Evolutionary conservation across 1,139 yeast species (phyloP).

Genomic region (Geotrichum histeridarum): DNA sequence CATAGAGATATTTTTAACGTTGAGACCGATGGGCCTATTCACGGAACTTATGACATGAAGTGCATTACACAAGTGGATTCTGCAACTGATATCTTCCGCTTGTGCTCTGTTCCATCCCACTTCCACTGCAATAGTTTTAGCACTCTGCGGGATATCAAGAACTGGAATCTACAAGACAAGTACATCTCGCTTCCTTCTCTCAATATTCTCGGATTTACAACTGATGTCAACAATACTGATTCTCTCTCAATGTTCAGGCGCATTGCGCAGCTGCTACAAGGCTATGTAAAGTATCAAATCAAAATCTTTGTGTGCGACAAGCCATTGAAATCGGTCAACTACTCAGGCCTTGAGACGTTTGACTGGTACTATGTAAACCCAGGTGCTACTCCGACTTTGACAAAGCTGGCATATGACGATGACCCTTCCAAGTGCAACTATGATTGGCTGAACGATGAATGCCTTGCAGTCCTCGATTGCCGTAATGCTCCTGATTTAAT

Average conservation of each 20-base stretch:
- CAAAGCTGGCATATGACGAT: background rate
- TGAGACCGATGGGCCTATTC: background rate
- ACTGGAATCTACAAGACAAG: background rate
- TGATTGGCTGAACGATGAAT: background rate
- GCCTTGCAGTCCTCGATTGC: background rate
- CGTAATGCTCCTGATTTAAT: background rate
- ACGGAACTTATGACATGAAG: background rate
- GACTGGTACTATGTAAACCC: background rate
- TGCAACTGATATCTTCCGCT: background rate
- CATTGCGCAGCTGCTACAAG: background rate
- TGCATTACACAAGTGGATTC: background rate
- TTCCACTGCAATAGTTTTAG: background rate
- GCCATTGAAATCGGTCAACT: background rate
- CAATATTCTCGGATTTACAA: background rate
- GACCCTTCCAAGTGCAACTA: background rate
- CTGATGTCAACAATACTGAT: background rate
- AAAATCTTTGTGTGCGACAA: background rate
- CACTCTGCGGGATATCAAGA: background rate
- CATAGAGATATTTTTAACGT: background rate
- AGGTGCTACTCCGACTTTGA: background rate
- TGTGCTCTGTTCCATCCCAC: background rate
- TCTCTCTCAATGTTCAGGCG: background rate
- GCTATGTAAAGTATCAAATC: background rate
- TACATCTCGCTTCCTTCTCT: background rate
- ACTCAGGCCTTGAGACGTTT: background rate